Base-by-base conservation (phyloP, 2,329 filamentous ascomycete species). In the Leptodontidium sp. region DNA sequence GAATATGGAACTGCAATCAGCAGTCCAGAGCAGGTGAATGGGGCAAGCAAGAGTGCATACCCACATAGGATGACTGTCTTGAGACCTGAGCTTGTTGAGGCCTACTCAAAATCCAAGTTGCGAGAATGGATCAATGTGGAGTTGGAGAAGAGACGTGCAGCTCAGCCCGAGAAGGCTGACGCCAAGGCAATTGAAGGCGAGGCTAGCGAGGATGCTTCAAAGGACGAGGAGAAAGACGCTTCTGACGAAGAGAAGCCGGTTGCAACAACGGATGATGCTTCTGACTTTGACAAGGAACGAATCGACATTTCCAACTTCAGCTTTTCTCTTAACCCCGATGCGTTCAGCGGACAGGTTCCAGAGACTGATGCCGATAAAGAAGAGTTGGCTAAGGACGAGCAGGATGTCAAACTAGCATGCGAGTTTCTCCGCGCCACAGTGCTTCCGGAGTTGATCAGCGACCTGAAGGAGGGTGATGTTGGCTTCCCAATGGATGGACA, bases 401-500 rank as follows among this genome's bases (percentile, higher is more conserved):
- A 91, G 74, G 93, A 97, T 67, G 95, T 99, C 61, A 91, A 93
- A 71, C 89, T 91, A 67, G 93, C 93, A 38, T 96, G 94, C 82
- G 85, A 89, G 64, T 94, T 92, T 80, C 85, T 99, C 61, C 88
- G 89, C 9, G 85, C 89, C 9, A 90, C 91, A 69, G 88, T 93
- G 65, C 91, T 99, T 72, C 94, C 95, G n/a, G 88, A 91, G 66
- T 85, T 99, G 67, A 82, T 98, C 68, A 90, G 91, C 71, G 95
- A 99, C 76, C 87, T 99, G 68, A 91, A 92, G 78, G 93, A 97
- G 73, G 94, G 93, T 7, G 95, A 99, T 74, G 91, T 97, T 73
- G 96, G 95, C 76, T 98, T 98, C 84, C 96, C 96, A 14, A 98
- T 98, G 93, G 97, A 99, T 76, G 96, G 96, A n/a, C 88, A 92